Evolutionary conservation across 1,284 basidiomycete genomes (phyloP).

Genomic region (Trametes versicolor): DNA sequence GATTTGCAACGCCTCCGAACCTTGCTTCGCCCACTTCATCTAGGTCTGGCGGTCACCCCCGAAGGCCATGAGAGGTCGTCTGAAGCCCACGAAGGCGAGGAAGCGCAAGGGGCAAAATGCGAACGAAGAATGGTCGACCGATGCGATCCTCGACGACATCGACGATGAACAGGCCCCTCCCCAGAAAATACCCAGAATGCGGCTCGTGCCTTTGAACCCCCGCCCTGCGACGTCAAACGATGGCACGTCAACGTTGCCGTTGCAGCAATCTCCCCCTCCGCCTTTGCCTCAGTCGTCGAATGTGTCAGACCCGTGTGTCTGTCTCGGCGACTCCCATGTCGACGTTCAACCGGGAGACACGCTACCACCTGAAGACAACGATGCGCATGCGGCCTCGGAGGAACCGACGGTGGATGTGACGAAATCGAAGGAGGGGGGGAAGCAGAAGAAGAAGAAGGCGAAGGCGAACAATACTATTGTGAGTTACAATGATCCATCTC

Average conservation of each 20-base stretch:
- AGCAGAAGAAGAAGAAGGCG: neutral
- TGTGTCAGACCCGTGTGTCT: no score
- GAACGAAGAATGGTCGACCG: neutral
- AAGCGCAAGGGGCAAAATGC: neutral
- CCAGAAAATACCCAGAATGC: neutral
- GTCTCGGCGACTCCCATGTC: no score
- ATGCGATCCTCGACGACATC: neutral
- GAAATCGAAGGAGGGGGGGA: neutral
- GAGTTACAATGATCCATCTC: neutral
- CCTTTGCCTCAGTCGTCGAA: no score
- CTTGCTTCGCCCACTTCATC: no score
- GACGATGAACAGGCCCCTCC: neutral
- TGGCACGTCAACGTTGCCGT: neutral
- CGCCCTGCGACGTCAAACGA: neutral
- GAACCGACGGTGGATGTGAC: no score
- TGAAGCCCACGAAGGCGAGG: neutral
- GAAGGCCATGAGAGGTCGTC: no score
- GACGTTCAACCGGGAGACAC: neutral
- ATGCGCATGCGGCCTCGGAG: no score
- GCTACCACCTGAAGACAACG: no score
- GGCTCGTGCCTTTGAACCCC: neutral
- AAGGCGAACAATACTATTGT: conserved; percentile 2
- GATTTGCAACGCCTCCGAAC: no score
- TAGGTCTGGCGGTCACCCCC: no score
- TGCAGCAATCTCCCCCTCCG: no score